A percentile compares a stretch with the other conserved stretches of the same genome.
phyloP scores from a whole-genome alignment of 306 rosid genomes.

The Ormosia semicastrata region DNA sequence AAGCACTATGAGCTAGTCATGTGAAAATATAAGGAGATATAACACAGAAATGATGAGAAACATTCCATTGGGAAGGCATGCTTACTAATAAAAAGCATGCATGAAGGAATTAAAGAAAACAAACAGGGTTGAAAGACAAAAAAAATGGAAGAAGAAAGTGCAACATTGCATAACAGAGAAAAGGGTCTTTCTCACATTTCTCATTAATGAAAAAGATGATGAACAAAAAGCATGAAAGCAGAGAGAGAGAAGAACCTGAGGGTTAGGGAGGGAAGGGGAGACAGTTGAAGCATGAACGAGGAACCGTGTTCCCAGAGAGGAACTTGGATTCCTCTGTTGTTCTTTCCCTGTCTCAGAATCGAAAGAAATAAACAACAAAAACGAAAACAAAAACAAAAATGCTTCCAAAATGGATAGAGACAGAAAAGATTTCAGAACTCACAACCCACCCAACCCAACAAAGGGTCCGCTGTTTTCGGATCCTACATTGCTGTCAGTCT shows the following conservation, averaged over 20 bases:
- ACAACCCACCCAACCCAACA: background rate
- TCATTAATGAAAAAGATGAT: too few species aligned
- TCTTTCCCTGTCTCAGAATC: background rate
- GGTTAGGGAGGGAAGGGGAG: background rate
- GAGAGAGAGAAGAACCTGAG: background rate
- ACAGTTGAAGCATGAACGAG: slow-evolving; percentile 28
- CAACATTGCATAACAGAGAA: too few species aligned
- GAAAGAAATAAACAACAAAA: background rate
- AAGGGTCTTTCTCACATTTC: too few species aligned
- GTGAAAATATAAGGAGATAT: too few species aligned
- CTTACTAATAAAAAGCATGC: background rate
- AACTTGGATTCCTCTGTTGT: slow-evolving; percentile 48
- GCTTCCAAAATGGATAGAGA: background rate
- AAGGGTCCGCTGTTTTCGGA: slow-evolving; percentile 43
- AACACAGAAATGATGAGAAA: background rate
- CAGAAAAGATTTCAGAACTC: background rate
- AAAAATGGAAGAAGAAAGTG: background rate
- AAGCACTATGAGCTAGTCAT: too few species aligned
- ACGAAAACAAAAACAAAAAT: background rate
- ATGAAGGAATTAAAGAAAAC: too few species aligned
- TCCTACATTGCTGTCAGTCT: slow-evolving; percentile 11
- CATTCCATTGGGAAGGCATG: background rate
- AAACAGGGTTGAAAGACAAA: background rate
- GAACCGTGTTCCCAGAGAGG: slow-evolving; percentile 48
- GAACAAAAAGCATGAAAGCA: too few species aligned